Conservation (phyloP, 2,329 filamentous ascomycete species). For the Aspergillus caelatus region DNA sequence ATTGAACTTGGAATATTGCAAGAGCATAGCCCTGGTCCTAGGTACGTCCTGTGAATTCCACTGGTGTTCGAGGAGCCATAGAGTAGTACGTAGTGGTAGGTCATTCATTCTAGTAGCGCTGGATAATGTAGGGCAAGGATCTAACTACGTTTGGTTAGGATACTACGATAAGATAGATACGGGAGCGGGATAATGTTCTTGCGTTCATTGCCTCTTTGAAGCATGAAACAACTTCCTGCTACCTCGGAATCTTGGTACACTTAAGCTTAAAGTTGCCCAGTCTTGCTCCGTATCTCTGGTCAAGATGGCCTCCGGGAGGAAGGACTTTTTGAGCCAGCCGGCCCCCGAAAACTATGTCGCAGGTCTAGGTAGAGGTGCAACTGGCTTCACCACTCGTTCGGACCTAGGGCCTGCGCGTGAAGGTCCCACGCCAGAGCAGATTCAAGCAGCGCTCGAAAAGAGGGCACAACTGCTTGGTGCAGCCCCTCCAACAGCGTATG, state of each 20-base stretch:
- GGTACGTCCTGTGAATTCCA: conserved; percentile 81
- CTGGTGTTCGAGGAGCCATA: conserved; percentile 91
- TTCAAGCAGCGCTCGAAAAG: conserved; percentile 95
- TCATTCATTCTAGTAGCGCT: not conserved
- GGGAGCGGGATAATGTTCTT: conserved; percentile 73
- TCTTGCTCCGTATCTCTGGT: conserved; percentile 6
- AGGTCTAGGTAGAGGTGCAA: conserved; percentile 95
- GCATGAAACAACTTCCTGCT: conserved; percentile 54
- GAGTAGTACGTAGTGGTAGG: not conserved
- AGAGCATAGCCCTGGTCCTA: conserved; percentile 65
- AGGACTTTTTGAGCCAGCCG: conserved; percentile 87
- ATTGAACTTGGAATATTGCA: conserved; percentile 47
- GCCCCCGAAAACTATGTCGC: conserved; percentile 89
- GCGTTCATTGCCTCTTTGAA: conserved; percentile 67
- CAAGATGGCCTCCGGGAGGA: conserved; percentile 62
- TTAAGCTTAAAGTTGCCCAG: not conserved
- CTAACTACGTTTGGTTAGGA: not conserved
- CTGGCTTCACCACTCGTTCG: conserved; percentile 95
- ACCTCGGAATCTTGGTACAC: not conserved
- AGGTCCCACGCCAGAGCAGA: conserved; percentile 95
- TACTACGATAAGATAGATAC: not conserved
- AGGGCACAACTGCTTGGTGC: conserved; percentile 80
- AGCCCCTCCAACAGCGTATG: conserved; percentile 73
- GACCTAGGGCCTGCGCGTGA: conserved; percentile 94
- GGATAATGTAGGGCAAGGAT: not conserved